Conservation (phyloP, 495 filamentous ascomycete species). For the Bombardia bombarda region DNA sequence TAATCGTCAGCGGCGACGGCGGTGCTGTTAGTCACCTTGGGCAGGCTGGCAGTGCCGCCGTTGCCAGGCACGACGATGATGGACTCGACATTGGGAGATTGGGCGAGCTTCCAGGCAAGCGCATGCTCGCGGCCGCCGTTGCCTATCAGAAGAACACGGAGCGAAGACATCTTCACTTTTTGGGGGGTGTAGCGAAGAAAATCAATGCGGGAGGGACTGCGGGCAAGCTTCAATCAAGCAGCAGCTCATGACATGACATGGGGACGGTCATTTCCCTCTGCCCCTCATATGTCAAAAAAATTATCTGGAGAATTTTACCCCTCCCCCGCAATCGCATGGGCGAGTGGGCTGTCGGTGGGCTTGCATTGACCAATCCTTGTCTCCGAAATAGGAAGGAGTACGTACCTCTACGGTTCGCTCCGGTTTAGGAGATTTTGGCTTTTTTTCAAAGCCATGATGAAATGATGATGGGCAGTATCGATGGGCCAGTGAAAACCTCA, state of each 20-base stretch:
- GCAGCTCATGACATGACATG: neutral
- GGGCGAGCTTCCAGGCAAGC: slow-evolving; percentile 85
- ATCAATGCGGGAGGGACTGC: neutral
- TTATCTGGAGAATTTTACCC: slow-evolving; percentile 22
- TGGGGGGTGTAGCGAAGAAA: too few species aligned
- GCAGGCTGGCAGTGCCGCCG: slow-evolving; percentile 70
- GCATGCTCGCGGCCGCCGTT: slow-evolving; percentile 94
- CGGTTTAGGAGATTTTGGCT: too few species aligned
- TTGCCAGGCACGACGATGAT: slow-evolving; percentile 75
- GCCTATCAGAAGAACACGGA: slow-evolving; percentile 74
- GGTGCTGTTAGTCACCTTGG: slow-evolving; percentile 66
- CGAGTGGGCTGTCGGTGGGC: neutral
- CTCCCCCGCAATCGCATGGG: slow-evolving; percentile 25
- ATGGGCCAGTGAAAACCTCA: too few species aligned
- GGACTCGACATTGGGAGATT: slow-evolving; percentile 59
- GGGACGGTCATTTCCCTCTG: neutral
- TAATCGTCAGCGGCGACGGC: slow-evolving; percentile 66
- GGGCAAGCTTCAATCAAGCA: too few species aligned
- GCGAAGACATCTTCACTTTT: slow-evolving; percentile 18
- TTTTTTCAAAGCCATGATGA: too few species aligned
- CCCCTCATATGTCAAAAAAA: slow-evolving; percentile 16
- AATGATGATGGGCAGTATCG: too few species aligned
- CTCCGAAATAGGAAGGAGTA: slow-evolving; percentile 7
- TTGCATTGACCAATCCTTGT: slow-evolving; percentile 8
- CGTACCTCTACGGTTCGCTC: slow-evolving; percentile 5